Evolutionary conservation across 805 yeast species (phyloP).

Genomic region (Saturnispora diversa): DNA sequence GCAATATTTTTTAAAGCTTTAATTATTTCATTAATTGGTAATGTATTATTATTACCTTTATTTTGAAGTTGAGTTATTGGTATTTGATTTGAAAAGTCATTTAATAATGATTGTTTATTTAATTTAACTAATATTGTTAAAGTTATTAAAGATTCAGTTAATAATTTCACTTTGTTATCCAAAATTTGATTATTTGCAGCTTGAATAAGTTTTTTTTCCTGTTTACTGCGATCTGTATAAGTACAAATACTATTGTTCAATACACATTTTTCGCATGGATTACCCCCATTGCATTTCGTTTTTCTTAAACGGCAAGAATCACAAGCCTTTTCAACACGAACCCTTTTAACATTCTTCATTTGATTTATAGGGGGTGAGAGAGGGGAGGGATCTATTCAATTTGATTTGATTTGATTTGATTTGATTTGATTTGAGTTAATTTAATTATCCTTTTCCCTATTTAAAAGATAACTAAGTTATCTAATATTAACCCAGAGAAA

Average conservation of each 20-base stretch:
- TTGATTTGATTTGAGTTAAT: no score
- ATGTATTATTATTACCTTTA: no score
- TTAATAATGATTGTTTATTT: conserved; percentile 1
- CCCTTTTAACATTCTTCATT: conserved; percentile 1
- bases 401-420: no score
- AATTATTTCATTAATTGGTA: not conserved
- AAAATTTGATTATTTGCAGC: conserved; percentile 54
- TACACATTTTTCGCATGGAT: conserved; percentile 50
- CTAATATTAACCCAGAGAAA: no score
- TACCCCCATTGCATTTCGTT: conserved; percentile 56
- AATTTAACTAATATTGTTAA: conserved; percentile 24
- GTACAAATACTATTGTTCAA: conserved; percentile 52
- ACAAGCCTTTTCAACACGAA: conserved; percentile 56
- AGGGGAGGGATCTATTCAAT: no score
- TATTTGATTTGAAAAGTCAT: not conserved
- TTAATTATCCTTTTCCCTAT: no score
- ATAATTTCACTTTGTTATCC: conserved; percentile 47
- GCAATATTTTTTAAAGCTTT: no score
- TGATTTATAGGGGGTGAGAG: no score
- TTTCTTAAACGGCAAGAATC: conserved; percentile 55
- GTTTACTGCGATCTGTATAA: conserved; percentile 46
- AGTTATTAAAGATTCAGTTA: conserved; percentile 42
- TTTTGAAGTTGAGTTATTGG: no score
- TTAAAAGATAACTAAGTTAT: no score
- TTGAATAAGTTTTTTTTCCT: conserved; percentile 49